phyloP scores from a whole-genome alignment of 345 rosid species.

The Acer negundo region DNA sequence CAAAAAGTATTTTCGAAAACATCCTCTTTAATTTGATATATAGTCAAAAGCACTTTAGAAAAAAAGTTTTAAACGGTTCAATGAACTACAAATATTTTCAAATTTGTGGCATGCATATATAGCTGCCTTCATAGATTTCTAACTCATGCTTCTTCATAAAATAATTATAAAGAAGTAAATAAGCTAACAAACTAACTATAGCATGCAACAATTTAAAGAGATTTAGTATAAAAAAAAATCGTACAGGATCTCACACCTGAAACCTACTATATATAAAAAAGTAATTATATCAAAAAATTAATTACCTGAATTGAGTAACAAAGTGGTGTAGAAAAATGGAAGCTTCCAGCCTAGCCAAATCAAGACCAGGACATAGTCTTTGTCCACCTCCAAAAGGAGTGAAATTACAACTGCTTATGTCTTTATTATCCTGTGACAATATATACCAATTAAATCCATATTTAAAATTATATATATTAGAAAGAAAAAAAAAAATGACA shows the following conservation, averaged over 20 bases:
- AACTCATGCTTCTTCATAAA: too few species aligned
- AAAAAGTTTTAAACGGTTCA: not conserved
- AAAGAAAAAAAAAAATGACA: not conserved
- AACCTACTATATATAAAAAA: not conserved
- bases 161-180: too few species aligned
- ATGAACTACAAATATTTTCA: not conserved
- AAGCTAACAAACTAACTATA: too few species aligned
- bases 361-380: slow-evolving; percentile 92
- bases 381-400: slow-evolving; percentile 99
- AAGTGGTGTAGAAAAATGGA: slow-evolving; percentile 83
- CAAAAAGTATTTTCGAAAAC: not conserved
- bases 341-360: slow-evolving; percentile 93
- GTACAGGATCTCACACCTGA: too few species aligned
- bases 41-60: not conserved
- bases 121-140: too few species aligned
- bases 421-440: slow-evolving; percentile 60
- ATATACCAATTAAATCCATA: not conserved
- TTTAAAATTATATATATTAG: not conserved
- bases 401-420: slow-evolving; percentile 52
- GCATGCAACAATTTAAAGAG: too few species aligned
- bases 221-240: too few species aligned
- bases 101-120: too few species aligned
- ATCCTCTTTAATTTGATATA: not conserved
- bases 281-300: not conserved
- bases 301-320: slow-evolving; percentile 89